Evolutionary conservation across 2,329 filamentous ascomycete species (phyloP), one percentile per base, ranked within the genome.

Genomic region (Arthrobotrys megalospora): DNA sequence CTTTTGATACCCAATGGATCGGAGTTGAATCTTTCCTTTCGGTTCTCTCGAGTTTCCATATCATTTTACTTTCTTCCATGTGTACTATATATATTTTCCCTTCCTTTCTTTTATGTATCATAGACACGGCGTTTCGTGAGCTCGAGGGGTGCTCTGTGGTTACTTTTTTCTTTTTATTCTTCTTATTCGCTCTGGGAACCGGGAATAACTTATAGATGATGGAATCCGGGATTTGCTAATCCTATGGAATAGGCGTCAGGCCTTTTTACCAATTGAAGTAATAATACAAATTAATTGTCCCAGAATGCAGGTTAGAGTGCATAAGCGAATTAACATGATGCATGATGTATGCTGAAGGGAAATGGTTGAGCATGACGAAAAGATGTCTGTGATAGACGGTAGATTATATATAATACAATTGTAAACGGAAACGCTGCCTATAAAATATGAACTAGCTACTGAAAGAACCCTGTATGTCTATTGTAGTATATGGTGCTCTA

Each of bases 401-500:
- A 70, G 53, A 66, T 55, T 19, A 64, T 73, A 66, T 60, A 70
- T 34, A 19, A 58, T 64, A 55, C 45, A 65, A 58, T 24, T 58
- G 34, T 55, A 45, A 41, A 63, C 36, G 16, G 19, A 69, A 50
- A 55, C 28, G 47, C 32, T 28, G 48, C n/a, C n/a, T 47, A 53
- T 3, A 43, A 38, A 38, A 45, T 55, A 41, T 55, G 47, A 68
- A 16, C 60, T 36, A 64, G 43, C 41, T 47, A 47, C 19, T 32
- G n/a, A 63, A 53, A 24, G 24, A 43, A 28, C 14, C 19, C 55
- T 28, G 55, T 55, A 47, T 52, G 72, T 21, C 32, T 38, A 38
- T 21, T 21, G 16, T 70, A 38, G 77, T 34, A 52, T 38, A 28
- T 63, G 16, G 7, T 16, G 66, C 7, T 48, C 81, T 79, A 91